phyloP scores from a whole-genome alignment of 768 basidiomycete species.

The Suillus sp. region DNA sequence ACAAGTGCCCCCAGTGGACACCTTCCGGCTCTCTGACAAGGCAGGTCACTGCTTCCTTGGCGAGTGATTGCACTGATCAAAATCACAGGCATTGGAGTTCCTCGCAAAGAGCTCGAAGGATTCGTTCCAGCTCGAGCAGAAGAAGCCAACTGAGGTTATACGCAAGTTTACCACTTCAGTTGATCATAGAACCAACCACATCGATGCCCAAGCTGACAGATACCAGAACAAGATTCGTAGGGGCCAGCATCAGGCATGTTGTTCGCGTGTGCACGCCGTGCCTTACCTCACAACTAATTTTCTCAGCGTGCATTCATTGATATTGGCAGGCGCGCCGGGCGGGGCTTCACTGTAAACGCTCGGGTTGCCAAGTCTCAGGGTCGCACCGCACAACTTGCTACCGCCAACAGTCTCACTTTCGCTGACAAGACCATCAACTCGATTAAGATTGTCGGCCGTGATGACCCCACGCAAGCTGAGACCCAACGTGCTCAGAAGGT shows the following conservation, averaged over 20 bases:
- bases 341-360: slow-evolving; percentile 27
- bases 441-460: slow-evolving; percentile 56
- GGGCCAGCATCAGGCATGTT: slow-evolving; percentile 41
- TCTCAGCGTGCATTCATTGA: slow-evolving; percentile 23
- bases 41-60: slow-evolving; percentile 15
- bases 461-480: slow-evolving; percentile 62
- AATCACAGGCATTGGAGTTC: slow-evolving; percentile 28
- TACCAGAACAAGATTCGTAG: slow-evolving; percentile 35
- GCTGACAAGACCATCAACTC: slow-evolving; percentile 33
- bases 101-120: slow-evolving; percentile 30
- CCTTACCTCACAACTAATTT: background rate
- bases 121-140: slow-evolving; percentile 28
- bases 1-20: slow-evolving; percentile 29
- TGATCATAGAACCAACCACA: slow-evolving; percentile 17
- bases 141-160: slow-evolving; percentile 28
- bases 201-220: slow-evolving; percentile 25
- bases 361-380: slow-evolving; percentile 18
- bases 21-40: slow-evolving; percentile 24
- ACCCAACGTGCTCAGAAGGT: slow-evolving; percentile 36
- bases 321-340: slow-evolving; percentile 26
- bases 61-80: background rate
- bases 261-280: background rate
- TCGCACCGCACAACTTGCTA: slow-evolving; percentile 25
- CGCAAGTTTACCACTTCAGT: slow-evolving; percentile 23
- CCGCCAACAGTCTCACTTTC: slow-evolving; percentile 25